Conservation (phyloP, 352 stramenopile genomes). For the Pythium phragmitis region DNA sequence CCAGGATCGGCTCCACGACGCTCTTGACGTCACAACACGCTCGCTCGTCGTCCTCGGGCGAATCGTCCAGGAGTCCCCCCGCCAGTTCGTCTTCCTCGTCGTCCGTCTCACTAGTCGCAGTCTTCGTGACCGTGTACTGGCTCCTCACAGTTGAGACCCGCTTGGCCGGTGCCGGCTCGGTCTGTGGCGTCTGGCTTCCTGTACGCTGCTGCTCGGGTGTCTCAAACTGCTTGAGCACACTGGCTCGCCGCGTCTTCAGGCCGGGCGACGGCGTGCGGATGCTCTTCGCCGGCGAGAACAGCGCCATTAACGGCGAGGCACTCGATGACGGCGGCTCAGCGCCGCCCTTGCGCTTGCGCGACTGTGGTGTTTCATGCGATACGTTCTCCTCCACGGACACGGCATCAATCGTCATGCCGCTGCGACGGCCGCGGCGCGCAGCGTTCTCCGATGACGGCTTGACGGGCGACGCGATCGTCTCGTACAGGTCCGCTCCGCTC, state of each 20-base stretch:
- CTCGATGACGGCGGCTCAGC: not conserved
- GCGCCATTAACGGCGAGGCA: constrained; percentile 9
- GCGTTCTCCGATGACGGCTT: constrained; percentile 3
- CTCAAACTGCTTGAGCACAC: constrained; percentile 26
- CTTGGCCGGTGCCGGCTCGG: constrained; percentile 22
- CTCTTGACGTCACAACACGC: constrained; percentile 25
- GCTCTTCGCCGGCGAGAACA: constrained; percentile 16
- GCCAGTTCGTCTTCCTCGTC: constrained; percentile 12
- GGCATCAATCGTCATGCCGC: constrained; percentile 23
- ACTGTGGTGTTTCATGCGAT: not conserved
- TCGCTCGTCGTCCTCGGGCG: constrained; percentile 16
- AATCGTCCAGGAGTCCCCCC: constrained; percentile 21
- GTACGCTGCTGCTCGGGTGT: constrained; percentile 22
- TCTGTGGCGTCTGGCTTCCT: constrained; percentile 21
- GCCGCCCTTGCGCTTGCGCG: constrained; percentile 27
- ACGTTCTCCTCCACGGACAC: constrained; percentile 15
- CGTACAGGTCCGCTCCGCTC: not conserved
- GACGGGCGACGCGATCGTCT: constrained; percentile 7
- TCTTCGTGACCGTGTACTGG: constrained; percentile 15
- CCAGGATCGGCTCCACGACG: constrained; percentile 25
- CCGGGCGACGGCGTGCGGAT: constrained; percentile 28
- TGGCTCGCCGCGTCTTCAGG: constrained; percentile 20
- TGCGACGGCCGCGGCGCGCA: not conserved
- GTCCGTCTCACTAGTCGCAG: constrained; percentile 18
- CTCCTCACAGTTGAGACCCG: constrained; percentile 1